These are phyloP conservation scores for Lachancea sp. DNA, from an alignment of 805 yeast species.

Conservation along the genomic window DNA sequence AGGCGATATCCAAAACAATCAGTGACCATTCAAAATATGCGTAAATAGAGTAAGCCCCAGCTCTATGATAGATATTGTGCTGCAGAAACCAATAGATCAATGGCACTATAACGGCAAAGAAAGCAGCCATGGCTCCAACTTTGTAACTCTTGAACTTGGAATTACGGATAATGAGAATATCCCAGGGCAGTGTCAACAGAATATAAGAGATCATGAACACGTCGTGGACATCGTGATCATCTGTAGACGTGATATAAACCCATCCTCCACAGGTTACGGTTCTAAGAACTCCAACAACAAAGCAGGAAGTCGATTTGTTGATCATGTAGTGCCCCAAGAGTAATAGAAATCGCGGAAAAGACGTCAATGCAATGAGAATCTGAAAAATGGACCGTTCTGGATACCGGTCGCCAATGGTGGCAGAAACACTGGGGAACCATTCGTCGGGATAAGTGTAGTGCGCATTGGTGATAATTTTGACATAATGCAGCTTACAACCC, in stretches of 20 bases:
- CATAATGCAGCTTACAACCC: conserved; percentile 73
- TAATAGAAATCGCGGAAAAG: conserved; percentile 83
- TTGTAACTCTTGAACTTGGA: conserved; percentile 38
- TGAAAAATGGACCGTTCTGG: conserved; percentile 95
- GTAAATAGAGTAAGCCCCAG: conserved; percentile 95
- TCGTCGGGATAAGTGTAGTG: conserved; percentile 91
- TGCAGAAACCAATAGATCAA: conserved; percentile 84
- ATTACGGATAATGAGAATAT: conserved; percentile 49
- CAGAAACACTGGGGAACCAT: conserved; percentile 97
- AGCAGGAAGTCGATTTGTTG: conserved; percentile 16
- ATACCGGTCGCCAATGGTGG: conserved; percentile 93
- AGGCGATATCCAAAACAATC: conserved; percentile 73
- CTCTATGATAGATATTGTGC: conserved; percentile 77
- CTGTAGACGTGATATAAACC: conserved; percentile 96
- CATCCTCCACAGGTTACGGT: conserved; percentile 97
- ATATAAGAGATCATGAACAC: conserved; percentile 91
- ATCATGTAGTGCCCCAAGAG: conserved; percentile 42
- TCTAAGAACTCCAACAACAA: conserved; percentile 65
- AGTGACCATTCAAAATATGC: conserved; percentile 94
- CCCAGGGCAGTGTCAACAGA: conserved; percentile 89
- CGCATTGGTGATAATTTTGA: conserved; percentile 83
- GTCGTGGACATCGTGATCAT: conserved; percentile 94
- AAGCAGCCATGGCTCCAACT: conserved; percentile 47
- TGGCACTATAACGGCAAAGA: conserved; percentile 72
- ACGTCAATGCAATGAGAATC: conserved; percentile 80